phyloP scores from a whole-genome alignment of 257 asterid genomes.

The Lithospermum erythrorhizon region DNA sequence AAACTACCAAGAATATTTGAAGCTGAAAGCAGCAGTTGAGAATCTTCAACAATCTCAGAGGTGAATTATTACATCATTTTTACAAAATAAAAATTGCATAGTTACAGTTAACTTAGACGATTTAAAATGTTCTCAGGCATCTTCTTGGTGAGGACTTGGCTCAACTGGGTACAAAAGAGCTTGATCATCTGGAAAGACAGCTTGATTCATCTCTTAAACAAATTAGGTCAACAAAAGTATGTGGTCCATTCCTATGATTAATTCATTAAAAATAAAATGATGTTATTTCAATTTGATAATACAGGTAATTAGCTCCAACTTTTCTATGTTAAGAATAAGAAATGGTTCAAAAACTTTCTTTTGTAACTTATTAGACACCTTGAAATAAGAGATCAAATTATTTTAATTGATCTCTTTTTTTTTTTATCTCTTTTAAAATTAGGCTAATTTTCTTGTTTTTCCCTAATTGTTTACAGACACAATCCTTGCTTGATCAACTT shows the following conservation, averaged over 20 bases:
- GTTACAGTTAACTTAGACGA: no score
- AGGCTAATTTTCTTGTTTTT: not conserved
- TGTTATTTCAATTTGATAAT: no score
- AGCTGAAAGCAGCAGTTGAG: slow-evolving; percentile 29
- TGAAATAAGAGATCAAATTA: no score
- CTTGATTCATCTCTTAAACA: slow-evolving; percentile 24
- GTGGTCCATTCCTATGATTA: no score
- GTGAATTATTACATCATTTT: slow-evolving; percentile 4
- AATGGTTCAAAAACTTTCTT: no score
- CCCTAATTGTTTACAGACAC: slow-evolving; percentile 21
- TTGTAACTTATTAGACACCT: no score
- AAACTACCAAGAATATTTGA: slow-evolving; percentile 24
- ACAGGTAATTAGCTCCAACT: no score
- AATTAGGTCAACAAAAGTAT: slow-evolving; percentile 28
- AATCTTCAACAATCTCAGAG: slow-evolving; percentile 29
- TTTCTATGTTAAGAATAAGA: no score
- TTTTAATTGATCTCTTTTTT: no score
- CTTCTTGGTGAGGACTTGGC: slow-evolving; percentile 29
- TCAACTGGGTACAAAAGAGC: slow-evolving; percentile 17
- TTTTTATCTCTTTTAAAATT: no score
- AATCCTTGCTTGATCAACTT: slow-evolving; percentile 23
- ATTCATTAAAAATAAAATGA: no score
- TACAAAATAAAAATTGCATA: no score
- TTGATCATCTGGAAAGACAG: slow-evolving; percentile 25
- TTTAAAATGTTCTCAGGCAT: slow-evolving; percentile 7